Evolutionary conservation across 805 yeast species (phyloP).

Genomic region (Candida chauliodis): DNA sequence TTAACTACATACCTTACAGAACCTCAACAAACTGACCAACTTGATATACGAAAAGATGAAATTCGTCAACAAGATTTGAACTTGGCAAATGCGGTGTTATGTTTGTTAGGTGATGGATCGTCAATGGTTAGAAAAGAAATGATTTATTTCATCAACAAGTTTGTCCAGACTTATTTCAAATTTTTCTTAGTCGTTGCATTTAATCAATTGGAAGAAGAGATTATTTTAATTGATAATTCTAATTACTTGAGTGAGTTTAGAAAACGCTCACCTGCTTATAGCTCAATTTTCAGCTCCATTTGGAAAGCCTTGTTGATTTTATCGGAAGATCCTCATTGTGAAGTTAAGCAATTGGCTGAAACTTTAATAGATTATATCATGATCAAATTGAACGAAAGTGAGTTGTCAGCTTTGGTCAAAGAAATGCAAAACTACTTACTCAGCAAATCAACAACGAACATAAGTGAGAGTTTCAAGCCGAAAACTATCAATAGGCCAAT

Average conservation of each 20-base stretch:
- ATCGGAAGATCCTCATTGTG: conserved; percentile 84
- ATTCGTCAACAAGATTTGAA: conserved; percentile 65
- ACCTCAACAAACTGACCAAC: conserved; percentile 14
- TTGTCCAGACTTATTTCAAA: conserved; percentile 63
- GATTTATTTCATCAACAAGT: conserved; percentile 69
- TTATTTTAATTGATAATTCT: conserved; percentile 61
- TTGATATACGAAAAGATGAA: conserved; percentile 41
- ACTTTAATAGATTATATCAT: conserved; percentile 72
- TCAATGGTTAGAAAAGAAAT: conserved; percentile 85
- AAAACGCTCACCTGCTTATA: conserved; percentile 74
- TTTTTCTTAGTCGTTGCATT: conserved; percentile 86
- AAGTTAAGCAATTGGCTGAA: conserved; percentile 70
- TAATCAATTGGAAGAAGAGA: conserved; percentile 77
- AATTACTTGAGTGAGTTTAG: conserved; percentile 59
- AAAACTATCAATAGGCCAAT: conserved; percentile 26
- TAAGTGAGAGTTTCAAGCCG: conserved; percentile 38
- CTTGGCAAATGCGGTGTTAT: conserved; percentile 64
- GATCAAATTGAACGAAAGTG: conserved; percentile 59
- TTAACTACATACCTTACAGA: conserved; percentile 65
- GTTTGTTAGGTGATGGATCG: conserved; percentile 80
- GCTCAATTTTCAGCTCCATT: conserved; percentile 77
- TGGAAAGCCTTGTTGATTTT: conserved; percentile 83
- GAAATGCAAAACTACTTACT: conserved; percentile 64
- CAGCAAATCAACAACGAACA: conserved; percentile 44
- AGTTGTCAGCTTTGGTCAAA: conserved; percentile 57